Percentiles rank a stretch among this genome's conserved stretches.
Evolutionary conservation across 768 basidiomycete genomes (phyloP).

Genomic region (Kwoniella dendrophila): DNA sequence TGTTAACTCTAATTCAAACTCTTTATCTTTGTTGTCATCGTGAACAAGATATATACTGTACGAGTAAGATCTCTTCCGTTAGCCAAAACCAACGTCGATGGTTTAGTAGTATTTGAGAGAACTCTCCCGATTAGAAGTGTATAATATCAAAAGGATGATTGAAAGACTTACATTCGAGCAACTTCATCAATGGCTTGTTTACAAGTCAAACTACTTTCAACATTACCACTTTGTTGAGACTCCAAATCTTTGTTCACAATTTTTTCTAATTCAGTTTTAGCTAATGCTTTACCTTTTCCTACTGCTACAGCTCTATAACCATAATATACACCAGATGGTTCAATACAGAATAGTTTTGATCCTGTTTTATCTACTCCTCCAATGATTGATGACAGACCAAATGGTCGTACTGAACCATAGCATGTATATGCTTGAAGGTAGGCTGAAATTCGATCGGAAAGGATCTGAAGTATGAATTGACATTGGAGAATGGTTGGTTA

Average conservation of each 20-base stretch:
- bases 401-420: constrained; percentile 96
- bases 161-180: constrained; percentile 79
- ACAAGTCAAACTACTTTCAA: constrained; percentile 62
- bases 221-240: constrained; percentile 6
- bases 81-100: neutral
- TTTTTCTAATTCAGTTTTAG: constrained; percentile 98
- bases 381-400: constrained; percentile 90
- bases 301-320: constrained; percentile 96
- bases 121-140: neutral
- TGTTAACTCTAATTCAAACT: constrained; percentile 96
- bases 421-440: constrained; percentile 95
- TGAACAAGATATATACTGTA: constrained; percentile 92
- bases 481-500: too few relatives aligned
- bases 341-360: constrained; percentile 83
- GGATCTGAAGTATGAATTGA: constrained; percentile 61
- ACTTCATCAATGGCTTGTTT: constrained; percentile 89
- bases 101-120: neutral
- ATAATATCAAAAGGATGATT: neutral
- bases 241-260: constrained; percentile 71
- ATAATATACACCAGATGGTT: constrained; percentile 90
- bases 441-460: constrained; percentile 78
- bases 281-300: constrained; percentile 95
- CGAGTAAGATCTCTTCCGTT: constrained; percentile 1
- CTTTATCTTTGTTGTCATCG: constrained; percentile 96
- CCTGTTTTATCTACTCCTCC: constrained; percentile 86